Conservation (phyloP, 192 early-diverging fungal genomes). For the Coemansia guatemalensis region DNA sequence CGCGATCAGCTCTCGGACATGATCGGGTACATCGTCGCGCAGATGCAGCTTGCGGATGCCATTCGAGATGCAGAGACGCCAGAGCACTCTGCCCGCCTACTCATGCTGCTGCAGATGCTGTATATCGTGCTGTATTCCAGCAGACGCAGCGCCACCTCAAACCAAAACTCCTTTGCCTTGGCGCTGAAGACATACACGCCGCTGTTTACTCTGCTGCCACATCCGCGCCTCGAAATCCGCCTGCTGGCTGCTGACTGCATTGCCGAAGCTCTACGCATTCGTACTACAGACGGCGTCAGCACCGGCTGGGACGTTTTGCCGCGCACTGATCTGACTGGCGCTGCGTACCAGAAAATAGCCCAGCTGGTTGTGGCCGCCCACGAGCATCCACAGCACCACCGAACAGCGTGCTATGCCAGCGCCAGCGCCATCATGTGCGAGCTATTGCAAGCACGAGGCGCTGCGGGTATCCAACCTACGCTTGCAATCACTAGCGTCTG, state of each 20-base stretch:
- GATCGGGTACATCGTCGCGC: conserved; percentile 33
- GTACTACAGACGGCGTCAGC: neutral
- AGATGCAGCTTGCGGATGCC: conserved; percentile 22
- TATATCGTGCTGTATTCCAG: conserved; percentile 21
- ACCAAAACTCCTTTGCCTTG: conserved; percentile 8
- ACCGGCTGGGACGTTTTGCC: neutral
- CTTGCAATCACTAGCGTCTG: conserved; percentile 17
- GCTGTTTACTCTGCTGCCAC: conserved; percentile 39
- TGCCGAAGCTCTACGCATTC: conserved; percentile 29
- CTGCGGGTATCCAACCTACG: conserved; percentile 3
- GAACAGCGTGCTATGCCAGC: conserved; percentile 18
- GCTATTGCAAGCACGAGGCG: conserved; percentile 14
- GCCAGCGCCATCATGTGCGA: conserved; percentile 20
- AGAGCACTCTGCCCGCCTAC: neutral
- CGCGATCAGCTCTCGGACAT: conserved; percentile 46
- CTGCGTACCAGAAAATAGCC: conserved; percentile 31
- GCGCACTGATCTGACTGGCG: conserved; percentile 10
- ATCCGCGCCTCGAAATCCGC: conserved; percentile 14
- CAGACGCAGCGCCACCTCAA: neutral
- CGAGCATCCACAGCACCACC: neutral
- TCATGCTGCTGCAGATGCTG: conserved; percentile 28
- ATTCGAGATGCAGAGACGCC: neutral
- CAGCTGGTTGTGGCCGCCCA: conserved; percentile 12
- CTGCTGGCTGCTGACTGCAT: conserved; percentile 43
- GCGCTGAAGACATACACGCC: conserved; percentile 28